A percentile compares a stretch with the other conserved stretches of the same genome.
These are phyloP conservation scores for Prunella vulgaris DNA, from an alignment of 257 asterid species.

Conservation along the genomic window DNA sequence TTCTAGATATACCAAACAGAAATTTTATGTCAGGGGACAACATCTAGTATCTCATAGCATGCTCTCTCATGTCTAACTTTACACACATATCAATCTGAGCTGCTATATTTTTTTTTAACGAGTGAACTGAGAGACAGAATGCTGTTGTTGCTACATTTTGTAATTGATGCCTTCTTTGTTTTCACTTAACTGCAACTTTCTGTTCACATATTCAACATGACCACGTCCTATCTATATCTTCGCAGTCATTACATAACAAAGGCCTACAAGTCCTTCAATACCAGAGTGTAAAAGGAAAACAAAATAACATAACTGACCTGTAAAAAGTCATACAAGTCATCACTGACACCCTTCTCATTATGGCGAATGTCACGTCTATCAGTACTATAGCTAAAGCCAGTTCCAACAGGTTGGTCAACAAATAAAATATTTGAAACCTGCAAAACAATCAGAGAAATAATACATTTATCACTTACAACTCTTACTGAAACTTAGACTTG, in stretches of 20 bases:
- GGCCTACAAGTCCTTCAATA: conserved; percentile 7
- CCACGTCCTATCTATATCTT: not conserved
- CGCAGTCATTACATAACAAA: not conserved
- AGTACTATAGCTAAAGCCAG: conserved; percentile 92
- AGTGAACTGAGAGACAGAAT: not conserved
- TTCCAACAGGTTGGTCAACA: conserved; percentile 97
- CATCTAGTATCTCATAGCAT: not conserved
- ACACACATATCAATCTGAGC: not conserved
- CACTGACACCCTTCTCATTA: conserved; percentile 77
- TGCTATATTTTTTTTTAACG: conserved; percentile 1
- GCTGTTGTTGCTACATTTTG: not conserved
- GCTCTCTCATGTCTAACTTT: not conserved
- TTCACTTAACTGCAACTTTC: not conserved
- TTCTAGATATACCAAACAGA: not conserved
- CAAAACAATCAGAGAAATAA: conserved; percentile 27
- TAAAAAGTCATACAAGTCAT: conserved; percentile 85
- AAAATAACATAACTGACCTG: conserved; percentile 52
- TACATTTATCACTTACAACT: not conserved
- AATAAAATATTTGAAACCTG: conserved; percentile 87
- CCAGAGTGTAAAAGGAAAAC: not conserved
- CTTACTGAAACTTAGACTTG: not conserved
- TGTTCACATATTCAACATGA: not conserved
- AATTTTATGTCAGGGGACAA: not conserved
- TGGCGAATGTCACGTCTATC: conserved; percentile 86
- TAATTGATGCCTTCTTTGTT: not conserved